Conservation (phyloP, 805 yeast species). For the Candida loeiensis region DNA sequence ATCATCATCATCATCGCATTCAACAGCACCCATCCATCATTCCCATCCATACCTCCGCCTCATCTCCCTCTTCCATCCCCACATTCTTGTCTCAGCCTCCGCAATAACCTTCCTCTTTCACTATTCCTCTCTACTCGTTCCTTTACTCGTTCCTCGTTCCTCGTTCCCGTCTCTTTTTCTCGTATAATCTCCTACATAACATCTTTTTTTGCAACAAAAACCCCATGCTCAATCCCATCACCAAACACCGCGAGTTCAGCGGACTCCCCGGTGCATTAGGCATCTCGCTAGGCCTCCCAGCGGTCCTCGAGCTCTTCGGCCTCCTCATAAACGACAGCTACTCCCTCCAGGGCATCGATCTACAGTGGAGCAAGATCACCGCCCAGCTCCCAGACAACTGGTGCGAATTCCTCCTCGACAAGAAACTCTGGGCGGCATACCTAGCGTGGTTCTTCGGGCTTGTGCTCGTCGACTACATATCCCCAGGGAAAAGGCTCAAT, state of each 20-base stretch:
- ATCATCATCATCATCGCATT: too few species aligned
- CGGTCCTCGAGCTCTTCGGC: constrained; percentile 55
- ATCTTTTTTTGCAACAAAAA: background rate
- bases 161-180: constrained; percentile 1
- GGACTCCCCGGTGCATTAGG: constrained; percentile 74
- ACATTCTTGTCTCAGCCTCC: background rate
- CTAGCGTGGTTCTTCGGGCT: constrained; percentile 68
- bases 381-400: constrained; percentile 33
- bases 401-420: constrained; percentile 37
- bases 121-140: background rate
- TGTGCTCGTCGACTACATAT: constrained; percentile 59
- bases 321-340: constrained; percentile 60
- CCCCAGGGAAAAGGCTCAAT: constrained; percentile 54
- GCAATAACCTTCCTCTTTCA: background rate
- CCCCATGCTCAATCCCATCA: constrained; percentile 58
- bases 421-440: constrained; percentile 60
- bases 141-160: background rate
- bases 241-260: constrained; percentile 68
- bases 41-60: background rate
- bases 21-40: background rate
- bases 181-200: background rate
- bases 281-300: constrained; percentile 66
- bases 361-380: constrained; percentile 39
- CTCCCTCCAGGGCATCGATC: constrained; percentile 44
- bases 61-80: background rate